Base-by-base conservation (phyloP, 345 rosid genomes). In the Lagerstroemia speciosa region DNA sequence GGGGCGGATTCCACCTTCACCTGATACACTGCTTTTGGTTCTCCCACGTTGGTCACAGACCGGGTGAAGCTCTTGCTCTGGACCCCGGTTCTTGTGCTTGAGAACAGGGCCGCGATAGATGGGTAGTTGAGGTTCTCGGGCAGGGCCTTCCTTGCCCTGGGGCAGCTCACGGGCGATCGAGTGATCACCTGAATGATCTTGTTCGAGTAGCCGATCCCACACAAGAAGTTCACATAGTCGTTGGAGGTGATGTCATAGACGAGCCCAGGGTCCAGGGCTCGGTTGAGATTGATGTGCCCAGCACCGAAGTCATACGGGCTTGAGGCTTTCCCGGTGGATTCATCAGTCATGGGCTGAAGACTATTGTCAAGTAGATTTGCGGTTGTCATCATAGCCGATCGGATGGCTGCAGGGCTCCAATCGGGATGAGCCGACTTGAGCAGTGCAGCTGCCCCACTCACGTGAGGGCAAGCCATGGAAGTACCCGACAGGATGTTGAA, bases 381-480 rank as follows among this genome's bases (percentile, higher is more conserved):
- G 0, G 89, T 93, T 2, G 96, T 88, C 97, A 93, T 86, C 96
- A 93, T 81, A 0, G 97, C 93, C 0, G 98, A 90, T 63, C 90
- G 64, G 33, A 88, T 88, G 2, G 82, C 83, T 0, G 96, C 88
- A 6, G 92, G 93, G 45, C 89, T 90, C 96, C 96, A 93, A 74
- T 82, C 74, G 0, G 83, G 93, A 71, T 86, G 96, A 0, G 91
- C 90, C 8, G 96, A 92, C 67, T 92, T 92, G 14, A 92, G 89
- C 80, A 92, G 69, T 3, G 95, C 95, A 8, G 93, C 93, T 0
- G 95, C 95, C 0, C 98, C 96, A 46, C 93, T 88, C 0, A 87
- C 90, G 32, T 88, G 93, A 32, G 93, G 96, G 68, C 87, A 82
- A 26, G 97, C 96, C 93, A 92, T 92, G 7, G 95, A 92, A 33